Base-by-base conservation (phyloP, 1,139 yeast species). In the Geotrichum reessii region DNA sequence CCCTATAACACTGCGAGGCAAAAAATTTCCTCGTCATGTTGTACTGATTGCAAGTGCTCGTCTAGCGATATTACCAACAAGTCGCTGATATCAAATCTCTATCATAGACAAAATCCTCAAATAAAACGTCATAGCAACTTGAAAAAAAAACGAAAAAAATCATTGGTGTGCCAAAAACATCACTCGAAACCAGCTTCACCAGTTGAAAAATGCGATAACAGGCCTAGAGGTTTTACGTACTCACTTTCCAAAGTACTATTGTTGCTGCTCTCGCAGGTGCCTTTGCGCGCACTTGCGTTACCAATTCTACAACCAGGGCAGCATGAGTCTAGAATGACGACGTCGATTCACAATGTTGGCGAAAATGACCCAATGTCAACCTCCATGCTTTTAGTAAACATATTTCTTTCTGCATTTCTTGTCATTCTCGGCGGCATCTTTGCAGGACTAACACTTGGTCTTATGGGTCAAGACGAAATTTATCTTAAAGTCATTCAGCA, bases 381-480 rank as follows among this genome's bases (percentile, higher is more conserved):
- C 14, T 12, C 37, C 14, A 31, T 31, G 37, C 37, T 31, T 12
- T 11, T 31, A 31, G 37, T 31, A 3, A 31, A 31, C 14, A 31
- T 31, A 5, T 6, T 8, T 5, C 37, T 31, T 31, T 31, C 37
- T 5, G 37, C 37, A 12, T 31, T 31, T n/a, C 79, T 93, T 44
- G 98, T 93, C 1, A 71, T 93, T 49, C 80, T 91, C 3, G 99
- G 99, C 55, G 99, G 99, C 64, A 87, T 91, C 14, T 93, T 93
- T 77, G 98, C 99, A 1, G 99, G 98, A 8, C 77, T 93, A 56
- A 93, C 99, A 25, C 78, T 93, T 59, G 98, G 95, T 1, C 80
- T 93, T 37, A 93, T 93, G 99, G 98, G 98, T 63, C 98, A 92
- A 73, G 98, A 93, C 72, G 98, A 92, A 73, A 93, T 92, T 47